Percentiles rank a stretch among this genome's conserved stretches.
These are phyloP conservation scores for Trichoderma erinaceum DNA, from an alignment of 495 filamentous ascomycete species.

Conservation along the genomic window DNA sequence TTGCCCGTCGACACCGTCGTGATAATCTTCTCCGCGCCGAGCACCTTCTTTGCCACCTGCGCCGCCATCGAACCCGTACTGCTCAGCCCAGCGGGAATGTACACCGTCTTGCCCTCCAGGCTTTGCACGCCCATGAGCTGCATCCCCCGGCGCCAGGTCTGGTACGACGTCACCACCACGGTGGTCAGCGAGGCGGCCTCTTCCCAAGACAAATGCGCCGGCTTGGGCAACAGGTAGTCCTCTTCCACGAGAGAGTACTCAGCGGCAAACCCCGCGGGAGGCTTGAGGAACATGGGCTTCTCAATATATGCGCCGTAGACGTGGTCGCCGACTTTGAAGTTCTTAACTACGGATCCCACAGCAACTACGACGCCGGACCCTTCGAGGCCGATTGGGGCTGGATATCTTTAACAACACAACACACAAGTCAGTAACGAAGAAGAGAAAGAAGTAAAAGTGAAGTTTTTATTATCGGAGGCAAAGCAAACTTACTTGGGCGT, in stretches of 20 bases:
- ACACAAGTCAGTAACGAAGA: not conserved
- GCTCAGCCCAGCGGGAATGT: conserved; percentile 47
- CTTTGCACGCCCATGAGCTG: conserved; percentile 30
- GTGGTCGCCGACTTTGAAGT: conserved; percentile 45
- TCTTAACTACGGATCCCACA: conserved; percentile 35
- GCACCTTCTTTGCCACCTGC: conserved; percentile 49
- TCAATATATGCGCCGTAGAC: conserved; percentile 36
- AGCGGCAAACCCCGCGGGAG: conserved; percentile 26
- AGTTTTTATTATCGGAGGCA: too few species aligned
- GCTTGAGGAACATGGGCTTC: conserved; percentile 26
- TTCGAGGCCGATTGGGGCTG: conserved; percentile 25
- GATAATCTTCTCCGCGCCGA: conserved; percentile 43
- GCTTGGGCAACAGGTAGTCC: conserved; percentile 31
- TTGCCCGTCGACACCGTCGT: conserved; percentile 50
- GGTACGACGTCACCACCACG: conserved; percentile 36
- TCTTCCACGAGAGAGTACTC: conserved; percentile 35
- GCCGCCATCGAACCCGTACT: conserved; percentile 43
- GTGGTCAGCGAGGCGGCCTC: conserved; percentile 34
- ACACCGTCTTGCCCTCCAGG: conserved; percentile 50
- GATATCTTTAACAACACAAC: conserved; percentile 19
- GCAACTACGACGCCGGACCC: conserved; percentile 42
- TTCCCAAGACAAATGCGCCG: conserved; percentile 29
- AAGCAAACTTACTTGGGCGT: conserved; percentile 17
- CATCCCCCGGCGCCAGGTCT: conserved; percentile 38
- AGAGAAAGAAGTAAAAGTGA: not conserved